These are phyloP conservation scores for Hymenoscyphus occultus DNA, from an alignment of 2,329 filamentous ascomycete species.

Conservation along the genomic window DNA sequence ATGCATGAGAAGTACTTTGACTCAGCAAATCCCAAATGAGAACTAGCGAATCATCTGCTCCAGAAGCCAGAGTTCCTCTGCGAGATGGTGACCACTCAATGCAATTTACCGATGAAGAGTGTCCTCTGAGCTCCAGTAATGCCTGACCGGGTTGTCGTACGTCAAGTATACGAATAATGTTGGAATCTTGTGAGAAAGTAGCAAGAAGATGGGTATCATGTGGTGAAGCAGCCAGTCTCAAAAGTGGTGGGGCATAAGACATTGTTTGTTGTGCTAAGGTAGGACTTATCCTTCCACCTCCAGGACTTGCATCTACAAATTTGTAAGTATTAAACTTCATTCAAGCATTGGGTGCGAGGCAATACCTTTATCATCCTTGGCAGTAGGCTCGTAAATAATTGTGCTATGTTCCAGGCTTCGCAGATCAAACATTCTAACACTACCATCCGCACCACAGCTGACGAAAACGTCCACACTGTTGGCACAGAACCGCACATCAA, in stretches of 20 bases:
- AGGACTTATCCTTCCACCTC: slow-evolving; percentile 64
- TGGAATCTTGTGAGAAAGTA: slow-evolving; percentile 95
- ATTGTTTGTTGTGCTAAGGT: slow-evolving; percentile 75
- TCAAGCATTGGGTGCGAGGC: slow-evolving; percentile 21
- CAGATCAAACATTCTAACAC: slow-evolving; percentile 97
- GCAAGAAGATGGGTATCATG: slow-evolving; percentile 93
- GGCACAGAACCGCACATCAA: slow-evolving; percentile 96
- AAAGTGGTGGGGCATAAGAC: slow-evolving; percentile 70
- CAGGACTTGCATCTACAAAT: slow-evolving; percentile 45
- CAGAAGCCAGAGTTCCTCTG: slow-evolving; percentile 84
- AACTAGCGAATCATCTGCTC: slow-evolving; percentile 87
- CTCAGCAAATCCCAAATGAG: slow-evolving; percentile 92
- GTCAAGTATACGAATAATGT: slow-evolving; percentile 89
- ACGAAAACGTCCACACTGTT: slow-evolving; percentile 99
- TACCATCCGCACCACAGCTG: slow-evolving; percentile 94
- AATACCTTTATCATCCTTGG: slow-evolving; percentile 73
- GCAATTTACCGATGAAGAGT: slow-evolving; percentile 81
- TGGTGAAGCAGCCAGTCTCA: slow-evolving; percentile 83
- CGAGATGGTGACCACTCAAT: slow-evolving; percentile 93
- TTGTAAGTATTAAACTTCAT: slow-evolving; percentile 17
- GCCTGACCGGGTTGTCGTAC: slow-evolving; percentile 95
- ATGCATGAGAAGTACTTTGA: slow-evolving; percentile 34
- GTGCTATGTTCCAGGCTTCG: slow-evolving; percentile 96
- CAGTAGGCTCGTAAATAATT: slow-evolving; percentile 96
- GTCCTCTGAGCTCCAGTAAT: slow-evolving; percentile 86